phyloP scores from a whole-genome alignment of 176 grass and related monocot species.

The barley (Hordeum vulgare) region MorexV3_pseudomolecules_assembly NC_058520.1:575906818-575907317 shows the following conservation, averaged over 20 bases:
- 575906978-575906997: no score
- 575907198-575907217: no score
- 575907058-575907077: background rate
- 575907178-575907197: background rate
- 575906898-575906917: no score
- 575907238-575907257: background rate
- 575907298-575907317: no score
- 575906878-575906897: background rate
- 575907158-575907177: conserved; percentile 2
- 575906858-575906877: conserved; percentile 23
- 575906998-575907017: no score
- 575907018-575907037: background rate
- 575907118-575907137: background rate
- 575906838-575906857: background rate
- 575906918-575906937: no score
- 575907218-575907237: background rate
- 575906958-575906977: no score
- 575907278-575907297: conserved; percentile 16
- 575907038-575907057: background rate
- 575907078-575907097: background rate
- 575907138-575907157: background rate
- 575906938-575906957: no score
- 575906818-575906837: conserved; percentile 24
- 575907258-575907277: background rate
- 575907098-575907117: background rate